These are phyloP conservation scores for Agrocybe pediades DNA, from an alignment of 768 basidiomycete genomes.

Conservation along the genomic window DNA sequence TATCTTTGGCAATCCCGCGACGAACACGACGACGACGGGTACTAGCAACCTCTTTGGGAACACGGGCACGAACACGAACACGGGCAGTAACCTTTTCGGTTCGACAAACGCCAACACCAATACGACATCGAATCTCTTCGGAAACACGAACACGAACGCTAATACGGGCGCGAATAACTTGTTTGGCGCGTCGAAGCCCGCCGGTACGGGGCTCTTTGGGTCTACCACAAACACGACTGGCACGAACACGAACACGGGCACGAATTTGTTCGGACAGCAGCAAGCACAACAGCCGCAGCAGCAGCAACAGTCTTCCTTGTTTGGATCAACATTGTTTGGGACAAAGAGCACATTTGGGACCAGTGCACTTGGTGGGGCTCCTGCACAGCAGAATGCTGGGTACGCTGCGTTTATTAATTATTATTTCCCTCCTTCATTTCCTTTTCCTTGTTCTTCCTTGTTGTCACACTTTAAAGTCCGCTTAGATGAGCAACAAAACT, in stretches of 20 bases:
- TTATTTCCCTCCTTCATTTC: no score
- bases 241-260: not conserved
- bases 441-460: no score
- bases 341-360: conserved; percentile 20
- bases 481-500: no score
- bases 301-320: conserved; percentile 22
- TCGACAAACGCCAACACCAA: not conserved
- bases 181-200: conserved; percentile 1
- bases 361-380: conserved; percentile 26
- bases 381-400: conserved; percentile 21
- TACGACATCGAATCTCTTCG: conserved; percentile 9
- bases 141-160: conserved; percentile 5
- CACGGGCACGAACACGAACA: not conserved
- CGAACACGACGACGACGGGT: not conserved
- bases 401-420: conserved; percentile 33
- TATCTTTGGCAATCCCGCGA: not conserved
- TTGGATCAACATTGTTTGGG: conserved; percentile 31
- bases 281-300: conserved; percentile 21
- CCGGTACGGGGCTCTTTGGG: conserved; percentile 1
- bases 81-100: conserved; percentile 8
- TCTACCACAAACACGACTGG: not conserved
- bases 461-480: no score
- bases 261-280: conserved; percentile 5
- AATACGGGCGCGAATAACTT: not conserved
- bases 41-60: not conserved